Percentiles rank a stretch among this genome's conserved stretches.
Conservation (phyloP, 1,284 basidiomycete genomes). For the Cerrena zonata region DNA sequence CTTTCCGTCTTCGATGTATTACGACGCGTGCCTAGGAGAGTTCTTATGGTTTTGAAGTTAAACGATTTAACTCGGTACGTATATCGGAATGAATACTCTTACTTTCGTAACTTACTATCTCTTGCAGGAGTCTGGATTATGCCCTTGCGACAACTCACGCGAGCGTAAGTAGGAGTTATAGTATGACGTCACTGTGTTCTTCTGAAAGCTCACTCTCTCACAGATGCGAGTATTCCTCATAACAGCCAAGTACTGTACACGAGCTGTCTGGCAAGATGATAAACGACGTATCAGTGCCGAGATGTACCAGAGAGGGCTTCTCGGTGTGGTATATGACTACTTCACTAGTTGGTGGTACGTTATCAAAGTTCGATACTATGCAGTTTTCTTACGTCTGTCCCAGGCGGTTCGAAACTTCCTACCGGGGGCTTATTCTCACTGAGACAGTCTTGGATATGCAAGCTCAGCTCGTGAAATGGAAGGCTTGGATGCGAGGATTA, state of each 20-base stretch:
- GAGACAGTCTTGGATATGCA: constrained; percentile 66
- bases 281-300: constrained; percentile 43
- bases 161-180: too few species aligned
- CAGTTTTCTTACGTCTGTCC: constrained; percentile 2
- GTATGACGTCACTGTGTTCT: constrained; percentile 15
- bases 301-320: constrained; percentile 26
- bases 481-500: constrained; percentile 66
- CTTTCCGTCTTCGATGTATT: constrained; percentile 81
- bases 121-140: constrained; percentile 59
- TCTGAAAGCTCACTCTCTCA: not conserved
- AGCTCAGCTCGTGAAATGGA: constrained; percentile 53
- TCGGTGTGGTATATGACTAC: constrained; percentile 47
- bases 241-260: constrained; percentile 84
- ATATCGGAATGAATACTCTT: not conserved
- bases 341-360: constrained; percentile 64
- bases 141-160: constrained; percentile 72
- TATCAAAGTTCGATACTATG: constrained; percentile 1
- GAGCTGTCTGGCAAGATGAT: constrained; percentile 82
- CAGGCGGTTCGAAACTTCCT: constrained; percentile 56
- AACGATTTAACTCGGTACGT: constrained; percentile 75
- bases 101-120: constrained; percentile 2
- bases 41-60: constrained; percentile 84
- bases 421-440: constrained; percentile 43
- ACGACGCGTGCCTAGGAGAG: constrained; percentile 72
- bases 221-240: constrained; percentile 85